Evolutionary conservation across 2,329 filamentous ascomycete species (phyloP).

Genomic region (Neofusicoccum cordaticola): DNA sequence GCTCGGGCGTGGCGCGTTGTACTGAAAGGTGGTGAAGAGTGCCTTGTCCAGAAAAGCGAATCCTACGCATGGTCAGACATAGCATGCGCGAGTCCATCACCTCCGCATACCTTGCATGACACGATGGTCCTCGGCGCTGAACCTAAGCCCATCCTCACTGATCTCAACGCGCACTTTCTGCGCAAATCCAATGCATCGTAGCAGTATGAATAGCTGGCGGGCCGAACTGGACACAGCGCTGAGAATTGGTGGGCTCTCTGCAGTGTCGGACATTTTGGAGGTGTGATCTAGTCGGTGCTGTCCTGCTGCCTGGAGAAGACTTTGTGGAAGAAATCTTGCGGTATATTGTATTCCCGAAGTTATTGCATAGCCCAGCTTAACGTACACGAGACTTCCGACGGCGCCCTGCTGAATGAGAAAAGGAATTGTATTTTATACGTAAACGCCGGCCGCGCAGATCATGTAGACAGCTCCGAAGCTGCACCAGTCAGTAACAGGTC

Average conservation of each 20-base stretch:
- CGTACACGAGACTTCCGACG: constrained; percentile 32
- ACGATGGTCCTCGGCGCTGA: constrained; percentile 82
- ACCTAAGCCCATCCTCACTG: constrained; percentile 78
- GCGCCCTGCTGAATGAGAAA: constrained; percentile 24
- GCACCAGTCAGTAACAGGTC: constrained; percentile 20
- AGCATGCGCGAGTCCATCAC: neutral
- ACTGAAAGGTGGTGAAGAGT: constrained; percentile 82
- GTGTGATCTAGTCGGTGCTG: neutral
- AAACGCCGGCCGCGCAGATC: constrained; percentile 98
- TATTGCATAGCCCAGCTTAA: constrained; percentile 36
- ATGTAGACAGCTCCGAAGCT: constrained; percentile 96
- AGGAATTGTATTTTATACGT: constrained; percentile 64
- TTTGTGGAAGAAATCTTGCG: constrained; percentile 18
- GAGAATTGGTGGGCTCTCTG: constrained; percentile 56
- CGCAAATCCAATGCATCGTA: constrained; percentile 61
- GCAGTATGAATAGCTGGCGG: constrained; percentile 66
- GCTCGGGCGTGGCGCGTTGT: constrained; percentile 49
- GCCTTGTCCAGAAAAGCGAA: constrained; percentile 82
- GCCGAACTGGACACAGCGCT: constrained; percentile 75
- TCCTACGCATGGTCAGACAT: constrained; percentile 41
- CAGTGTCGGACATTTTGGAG: neutral
- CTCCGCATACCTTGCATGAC: constrained; percentile 75
- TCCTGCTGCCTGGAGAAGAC: neutral
- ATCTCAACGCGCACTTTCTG: constrained; percentile 69
- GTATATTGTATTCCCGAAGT: constrained; percentile 22